Base-by-base conservation (phyloP, 1,284 basidiomycete genomes). In the Microbotryum lychnidis-dioicae region DNA sequence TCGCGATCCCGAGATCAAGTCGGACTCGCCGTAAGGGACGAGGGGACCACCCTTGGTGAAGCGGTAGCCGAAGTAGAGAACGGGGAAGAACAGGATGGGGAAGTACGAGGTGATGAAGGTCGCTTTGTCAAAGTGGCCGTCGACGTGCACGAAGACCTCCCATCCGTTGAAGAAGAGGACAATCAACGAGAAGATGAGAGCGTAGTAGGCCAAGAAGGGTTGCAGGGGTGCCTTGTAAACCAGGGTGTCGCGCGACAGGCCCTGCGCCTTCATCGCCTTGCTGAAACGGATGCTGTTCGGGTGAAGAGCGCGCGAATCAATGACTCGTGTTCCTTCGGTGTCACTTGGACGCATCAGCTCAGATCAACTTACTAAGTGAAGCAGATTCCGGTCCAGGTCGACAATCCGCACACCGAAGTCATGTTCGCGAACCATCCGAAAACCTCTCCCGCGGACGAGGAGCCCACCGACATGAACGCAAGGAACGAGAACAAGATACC, bases 401-500 rank as follows among this genome's bases (percentile, higher is more conserved):
- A 79, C 58, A 89, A 75, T 37, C 84, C 84, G 47, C 31, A 53
- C 3, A 50, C 31, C 4, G 54, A 56, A 20, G 44, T 52, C 59
- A 61, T 53, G 57, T 61, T 64, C 20, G 62, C 57, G 10, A 62
- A 64, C 45, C 58, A 67, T n/a, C 49, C 49, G 56, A 67, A 67
- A 18, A 62, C 65, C 21, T 42, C 60, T 21, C 65, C 65, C 21
- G 65, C 65, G 1, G 47, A 51, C 3, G 55, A 48, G 1, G 57
- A 56, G 5, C 65, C 65, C 31, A 55, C 57, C 6, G 49, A 58
- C 63, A 88, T 86, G 77, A 81, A 94, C 3, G 86, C 82, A 10
- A 96, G 82, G 10, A 82, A 72, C 14, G 84, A 80, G 72, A 96
- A 90, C n/a, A 77, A 63, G 14, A 85, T 78, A 69, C 83, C 84